Base-by-base conservation (phyloP, 2,329 filamentous ascomycete genomes). In the Xylaria sp. region DNA sequence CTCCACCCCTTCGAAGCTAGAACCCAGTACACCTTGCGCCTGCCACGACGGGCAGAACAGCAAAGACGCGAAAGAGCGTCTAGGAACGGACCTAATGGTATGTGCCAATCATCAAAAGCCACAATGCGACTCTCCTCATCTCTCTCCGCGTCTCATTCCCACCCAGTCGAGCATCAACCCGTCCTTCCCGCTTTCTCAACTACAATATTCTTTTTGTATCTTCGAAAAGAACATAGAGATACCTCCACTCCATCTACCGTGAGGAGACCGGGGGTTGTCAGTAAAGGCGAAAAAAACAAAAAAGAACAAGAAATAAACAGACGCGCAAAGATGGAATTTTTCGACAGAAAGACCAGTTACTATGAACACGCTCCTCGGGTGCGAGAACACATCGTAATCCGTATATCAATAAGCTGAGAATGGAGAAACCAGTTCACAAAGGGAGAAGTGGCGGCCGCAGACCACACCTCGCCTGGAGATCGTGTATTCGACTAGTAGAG, bases 241-340 rank as follows among this genome's bases (percentile, higher is more conserved):
- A 68, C 72, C 74, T 77, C 73, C 74, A 66, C 72, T 73, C 76
- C 81, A 77, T 78, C 77, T 80, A 80, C 78, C 76, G 67, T 74
- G 71, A 75, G 74, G 74, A 77, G 76, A 74, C 74, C 69, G 67
- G 73, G 69, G 71, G 66, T 67, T 73, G 72, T 73, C 72, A 73
- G 73, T 73, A 74, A 78, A 76, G 72, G 73, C 63, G 72, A 74
- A 18, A 44, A 63, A 75, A 76, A 67, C 63, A 72, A 63, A 74
- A 76, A 73, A 44, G 63, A 75, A 76, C 69, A 66, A 72, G 65
- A 74, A 76, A 73, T 66, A 76, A 74, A 68, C 71, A 74, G 69
- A 74, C 69, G 68, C 72, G 72, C 69, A 72, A 59, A 65, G 73
- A 71, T 59, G 51, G 59, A 71, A 72, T 73, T 74, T 75, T 74